Percentiles rank a stretch among this genome's conserved stretches.
Evolutionary conservation across 768 basidiomycete species (phyloP).

Genomic region (Atractiella rhizophila): DNA sequence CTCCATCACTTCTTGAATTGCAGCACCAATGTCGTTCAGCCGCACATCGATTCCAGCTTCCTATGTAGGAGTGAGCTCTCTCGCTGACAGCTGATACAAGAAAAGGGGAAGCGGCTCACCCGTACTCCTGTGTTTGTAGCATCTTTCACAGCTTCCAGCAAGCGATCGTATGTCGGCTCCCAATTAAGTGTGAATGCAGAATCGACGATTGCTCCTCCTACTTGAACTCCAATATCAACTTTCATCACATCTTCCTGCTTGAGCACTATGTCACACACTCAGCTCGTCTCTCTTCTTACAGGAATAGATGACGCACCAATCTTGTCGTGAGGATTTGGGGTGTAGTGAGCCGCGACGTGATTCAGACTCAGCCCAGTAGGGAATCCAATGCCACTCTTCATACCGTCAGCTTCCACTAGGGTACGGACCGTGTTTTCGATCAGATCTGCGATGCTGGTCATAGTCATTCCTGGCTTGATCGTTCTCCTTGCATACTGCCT

Average conservation of each 20-base stretch:
- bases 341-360: slow-evolving; percentile 85
- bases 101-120: slow-evolving; percentile 25
- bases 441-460: slow-evolving; percentile 76
- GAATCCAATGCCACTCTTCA: slow-evolving; percentile 62
- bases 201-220: slow-evolving; percentile 79
- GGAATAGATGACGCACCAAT: slow-evolving; percentile 8
- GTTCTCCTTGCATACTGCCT: slow-evolving; percentile 50
- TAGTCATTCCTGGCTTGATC: slow-evolving; percentile 77
- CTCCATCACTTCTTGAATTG: slow-evolving; percentile 96
- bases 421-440: slow-evolving; percentile 82
- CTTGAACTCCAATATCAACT: slow-evolving; percentile 92
- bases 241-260: slow-evolving; percentile 69
- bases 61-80: slow-evolving; percentile 23
- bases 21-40: slow-evolving; percentile 68
- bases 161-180: slow-evolving; percentile 66
- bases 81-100: background rate
- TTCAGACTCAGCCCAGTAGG: slow-evolving; percentile 87
- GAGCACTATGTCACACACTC: slow-evolving; percentile 32
- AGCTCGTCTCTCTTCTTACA: slow-evolving; percentile 2
- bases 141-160: slow-evolving; percentile 73
- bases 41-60: slow-evolving; percentile 91
- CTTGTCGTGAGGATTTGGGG: slow-evolving; percentile 51
- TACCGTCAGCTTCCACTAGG: slow-evolving; percentile 67
- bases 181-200: slow-evolving; percentile 81
- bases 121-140: slow-evolving; percentile 79